Evolutionary conservation across 768 basidiomycete species (phyloP).

Genomic region (Myochromella boudieri): DNA sequence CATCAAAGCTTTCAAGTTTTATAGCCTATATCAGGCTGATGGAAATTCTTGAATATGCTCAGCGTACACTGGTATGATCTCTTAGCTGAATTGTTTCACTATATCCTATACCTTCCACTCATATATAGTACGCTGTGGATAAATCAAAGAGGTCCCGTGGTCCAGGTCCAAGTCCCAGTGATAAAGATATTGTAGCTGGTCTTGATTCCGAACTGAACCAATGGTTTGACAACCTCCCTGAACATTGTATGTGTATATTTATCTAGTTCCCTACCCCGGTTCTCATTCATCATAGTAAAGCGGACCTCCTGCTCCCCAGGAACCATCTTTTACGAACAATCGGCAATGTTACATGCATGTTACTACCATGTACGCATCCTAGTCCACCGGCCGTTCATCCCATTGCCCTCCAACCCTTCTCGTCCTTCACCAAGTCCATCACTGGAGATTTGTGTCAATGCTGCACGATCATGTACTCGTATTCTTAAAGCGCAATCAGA

Average conservation of each 20-base stretch:
- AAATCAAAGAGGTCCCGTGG: constrained; percentile 7
- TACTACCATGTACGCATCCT: constrained; percentile 62
- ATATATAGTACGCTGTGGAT: constrained; percentile 17
- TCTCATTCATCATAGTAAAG: constrained; percentile 27
- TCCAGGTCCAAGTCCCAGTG: constrained; percentile 2
- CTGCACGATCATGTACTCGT: constrained; percentile 72
- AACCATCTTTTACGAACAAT: constrained; percentile 50
- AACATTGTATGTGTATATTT: constrained; percentile 49
- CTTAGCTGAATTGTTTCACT: background rate
- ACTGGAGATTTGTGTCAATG: constrained; percentile 79
- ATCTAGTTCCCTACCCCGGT: constrained; percentile 31
- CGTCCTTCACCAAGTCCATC: constrained; percentile 51
- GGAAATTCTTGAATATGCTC: constrained; percentile 61
- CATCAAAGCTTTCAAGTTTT: constrained; percentile 55
- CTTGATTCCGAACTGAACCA: constrained; percentile 75
- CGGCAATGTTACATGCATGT: constrained; percentile 46
- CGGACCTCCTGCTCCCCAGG: constrained; percentile 34
- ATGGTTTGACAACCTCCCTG: constrained; percentile 71
- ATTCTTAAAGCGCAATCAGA: constrained; percentile 53
- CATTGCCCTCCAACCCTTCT: constrained; percentile 49
- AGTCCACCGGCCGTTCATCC: constrained; percentile 79
- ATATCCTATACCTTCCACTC: background rate
- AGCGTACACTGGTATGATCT: constrained; percentile 57
- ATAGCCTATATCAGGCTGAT: constrained; percentile 54
- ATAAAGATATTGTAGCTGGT: constrained; percentile 65